Percentiles rank a stretch among this genome's conserved stretches.
Conservation (phyloP, 1,284 basidiomycete genomes). For the Ceratobasidium papillatum region DNA sequence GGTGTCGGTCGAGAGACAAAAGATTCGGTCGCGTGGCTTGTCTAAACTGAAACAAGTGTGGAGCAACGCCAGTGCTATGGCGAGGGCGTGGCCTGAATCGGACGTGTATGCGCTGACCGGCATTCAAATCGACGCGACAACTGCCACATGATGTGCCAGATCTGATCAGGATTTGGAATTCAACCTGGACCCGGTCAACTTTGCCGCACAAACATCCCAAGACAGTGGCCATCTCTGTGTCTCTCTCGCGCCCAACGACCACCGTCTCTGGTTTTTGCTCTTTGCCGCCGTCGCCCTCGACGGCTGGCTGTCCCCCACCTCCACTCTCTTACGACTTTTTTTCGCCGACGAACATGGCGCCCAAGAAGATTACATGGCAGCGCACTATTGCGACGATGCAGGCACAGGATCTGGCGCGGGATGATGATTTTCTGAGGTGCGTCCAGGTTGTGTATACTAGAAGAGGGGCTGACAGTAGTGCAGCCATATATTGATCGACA, state of each 20-base stretch:
- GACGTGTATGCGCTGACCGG: not conserved
- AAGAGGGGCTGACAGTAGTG: not conserved
- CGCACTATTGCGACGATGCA: slow-evolving; percentile 63
- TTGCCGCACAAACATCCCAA: not conserved
- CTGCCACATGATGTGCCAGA: slow-evolving; percentile 5
- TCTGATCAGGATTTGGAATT: not conserved
- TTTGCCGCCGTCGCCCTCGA: slow-evolving; percentile 46
- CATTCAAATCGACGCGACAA: not conserved
- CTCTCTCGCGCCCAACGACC: slow-evolving; percentile 17
- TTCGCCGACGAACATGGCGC: slow-evolving; percentile 3
- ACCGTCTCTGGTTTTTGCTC: slow-evolving; percentile 35
- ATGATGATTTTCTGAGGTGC: slow-evolving; percentile 83
- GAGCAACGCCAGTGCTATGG: not conserved
- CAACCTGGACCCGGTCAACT: not conserved
- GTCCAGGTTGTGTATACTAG: slow-evolving; percentile 2
- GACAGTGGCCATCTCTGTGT: not conserved
- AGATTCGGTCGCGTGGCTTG: not conserved
- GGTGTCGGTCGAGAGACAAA: not conserved
- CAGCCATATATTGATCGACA: slow-evolving; percentile 71
- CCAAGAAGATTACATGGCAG: slow-evolving; percentile 43
- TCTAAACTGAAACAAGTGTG: not conserved
- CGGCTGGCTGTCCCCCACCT: slow-evolving; percentile 37
- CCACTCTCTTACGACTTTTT: slow-evolving; percentile 45
- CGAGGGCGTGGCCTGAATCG: not conserved
- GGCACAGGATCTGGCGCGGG: slow-evolving; percentile 82